Percentiles rank a stretch among this genome's conserved stretches.
These are phyloP conservation scores for Avena insularis DNA, from an alignment of 176 grass and related monocot species.

Conservation along the genomic window DNA sequence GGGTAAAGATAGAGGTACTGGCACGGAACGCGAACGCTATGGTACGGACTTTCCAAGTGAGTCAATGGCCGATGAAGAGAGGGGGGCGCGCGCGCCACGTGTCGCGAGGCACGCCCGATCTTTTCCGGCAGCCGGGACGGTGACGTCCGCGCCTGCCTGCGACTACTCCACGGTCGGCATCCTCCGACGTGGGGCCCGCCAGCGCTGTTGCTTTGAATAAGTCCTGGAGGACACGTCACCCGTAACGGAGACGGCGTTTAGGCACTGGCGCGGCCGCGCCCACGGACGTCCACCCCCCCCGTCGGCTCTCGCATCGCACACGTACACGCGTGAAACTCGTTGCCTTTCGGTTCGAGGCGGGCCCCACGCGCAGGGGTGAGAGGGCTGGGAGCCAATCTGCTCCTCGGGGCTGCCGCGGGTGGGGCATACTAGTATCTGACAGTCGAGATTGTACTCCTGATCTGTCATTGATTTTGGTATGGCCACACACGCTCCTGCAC, in stretches of 20 bases:
- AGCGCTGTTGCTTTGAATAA: neutral
- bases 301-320: neutral
- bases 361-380: neutral
- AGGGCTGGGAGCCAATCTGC: neutral
- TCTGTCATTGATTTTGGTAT: neutral
- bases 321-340: slow-evolving; percentile 52
- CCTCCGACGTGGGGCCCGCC: neutral
- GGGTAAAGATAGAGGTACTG: no score
- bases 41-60: neutral
- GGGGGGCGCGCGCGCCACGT: slow-evolving; percentile 16
- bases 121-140: slow-evolving; percentile 17
- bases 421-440: neutral
- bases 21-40: neutral
- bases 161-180: slow-evolving; percentile 23
- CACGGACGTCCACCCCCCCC: no score
- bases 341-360: neutral
- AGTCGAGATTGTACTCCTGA: neutral
- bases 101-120: slow-evolving; percentile 15
- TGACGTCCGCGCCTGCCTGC: slow-evolving; percentile 20
- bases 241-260: slow-evolving; percentile 25
- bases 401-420: neutral
- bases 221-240: slow-evolving; percentile 19
- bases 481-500: neutral
- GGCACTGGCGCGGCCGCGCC: neutral
- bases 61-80: neutral